Evolutionary conservation across 2,329 filamentous ascomycete species (phyloP).

Genomic region (Microcyclospora tardicrescens): DNA sequence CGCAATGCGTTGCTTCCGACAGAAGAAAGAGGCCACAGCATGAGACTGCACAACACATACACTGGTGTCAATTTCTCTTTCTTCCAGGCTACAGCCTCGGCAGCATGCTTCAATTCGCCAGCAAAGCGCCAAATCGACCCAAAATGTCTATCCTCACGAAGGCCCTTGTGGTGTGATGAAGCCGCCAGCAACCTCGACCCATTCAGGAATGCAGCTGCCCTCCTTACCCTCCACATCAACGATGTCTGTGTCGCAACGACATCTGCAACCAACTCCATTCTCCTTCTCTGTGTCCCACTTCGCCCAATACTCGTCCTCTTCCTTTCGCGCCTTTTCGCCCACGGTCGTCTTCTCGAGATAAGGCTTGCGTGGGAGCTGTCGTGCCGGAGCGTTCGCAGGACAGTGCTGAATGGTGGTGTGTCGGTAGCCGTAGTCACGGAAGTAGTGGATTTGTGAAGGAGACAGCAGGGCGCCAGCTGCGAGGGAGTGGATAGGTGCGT

Average conservation of each 20-base stretch:
- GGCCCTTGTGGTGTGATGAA: constrained; percentile 42
- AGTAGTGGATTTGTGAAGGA: constrained; percentile 85
- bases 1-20: too few relatives aligned
- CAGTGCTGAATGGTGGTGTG: constrained; percentile 99
- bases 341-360: constrained; percentile 41
- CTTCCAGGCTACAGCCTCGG: too few relatives aligned
- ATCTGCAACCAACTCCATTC: constrained; percentile 93
- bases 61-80: too few relatives aligned
- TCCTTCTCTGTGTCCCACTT: constrained; percentile 75
- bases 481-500: constrained; percentile 94
- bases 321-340: constrained; percentile 63
- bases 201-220: constrained; percentile 86
- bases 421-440: constrained; percentile 95
- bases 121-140: too few relatives aligned
- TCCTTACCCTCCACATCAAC: constrained; percentile 96
- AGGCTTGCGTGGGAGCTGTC: constrained; percentile 67
- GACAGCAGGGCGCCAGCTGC: constrained; percentile 78
- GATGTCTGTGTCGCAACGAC: constrained; percentile 93
- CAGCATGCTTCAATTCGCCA: too few relatives aligned
- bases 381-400: constrained; percentile 81
- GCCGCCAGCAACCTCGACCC: constrained; percentile 93
- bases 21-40: too few relatives aligned
- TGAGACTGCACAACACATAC: too few relatives aligned
- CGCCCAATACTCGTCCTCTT: constrained; percentile 96
- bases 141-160: not conserved